Conservation (phyloP, 129 eudicot genomes). For the Lactuca saligna region DNA sequence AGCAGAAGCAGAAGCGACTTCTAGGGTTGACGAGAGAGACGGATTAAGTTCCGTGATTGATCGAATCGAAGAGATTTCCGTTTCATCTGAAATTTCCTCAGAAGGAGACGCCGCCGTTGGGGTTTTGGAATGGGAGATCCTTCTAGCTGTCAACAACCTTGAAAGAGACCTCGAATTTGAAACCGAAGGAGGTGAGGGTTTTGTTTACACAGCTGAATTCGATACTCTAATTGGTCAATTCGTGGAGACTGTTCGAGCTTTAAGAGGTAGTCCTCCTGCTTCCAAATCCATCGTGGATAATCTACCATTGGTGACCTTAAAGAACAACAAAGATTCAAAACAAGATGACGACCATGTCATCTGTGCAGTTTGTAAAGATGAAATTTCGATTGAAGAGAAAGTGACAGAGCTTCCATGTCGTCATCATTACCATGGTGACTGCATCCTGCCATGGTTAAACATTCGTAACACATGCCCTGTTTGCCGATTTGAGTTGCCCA, state of each 20-base stretch:
- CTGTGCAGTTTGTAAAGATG: constrained; percentile 96
- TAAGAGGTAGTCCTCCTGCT: constrained; percentile 85
- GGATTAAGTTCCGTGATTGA: constrained; percentile 52
- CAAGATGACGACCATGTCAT: constrained; percentile 35
- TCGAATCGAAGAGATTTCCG: constrained; percentile 60
- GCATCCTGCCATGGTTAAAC: constrained; percentile 82
- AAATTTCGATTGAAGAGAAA: constrained; percentile 53
- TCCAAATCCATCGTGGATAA: constrained; percentile 68
- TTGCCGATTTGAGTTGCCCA: constrained; percentile 90
- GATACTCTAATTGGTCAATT: constrained; percentile 61
- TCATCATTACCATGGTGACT: constrained; percentile 82
- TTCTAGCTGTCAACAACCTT: constrained; percentile 60
- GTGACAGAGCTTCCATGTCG: constrained; percentile 73
- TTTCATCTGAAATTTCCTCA: constrained; percentile 45
- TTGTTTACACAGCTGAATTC: constrained; percentile 45
- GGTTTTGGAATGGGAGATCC: constrained; percentile 66
- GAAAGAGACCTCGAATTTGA: constrained; percentile 43
- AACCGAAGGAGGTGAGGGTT: constrained; percentile 46
- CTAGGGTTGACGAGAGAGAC: constrained; percentile 47
- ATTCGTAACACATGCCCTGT: constrained; percentile 93
- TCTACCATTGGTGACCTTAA: constrained; percentile 53
- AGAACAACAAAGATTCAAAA: constrained; percentile 29
- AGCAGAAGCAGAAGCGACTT: constrained; percentile 43
- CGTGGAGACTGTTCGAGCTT: constrained; percentile 51
- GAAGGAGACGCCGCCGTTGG: constrained; percentile 39